phyloP scores from a whole-genome alignment of 2,329 filamentous ascomycete species.

The Trichoderma atrobrunneum region DNA sequence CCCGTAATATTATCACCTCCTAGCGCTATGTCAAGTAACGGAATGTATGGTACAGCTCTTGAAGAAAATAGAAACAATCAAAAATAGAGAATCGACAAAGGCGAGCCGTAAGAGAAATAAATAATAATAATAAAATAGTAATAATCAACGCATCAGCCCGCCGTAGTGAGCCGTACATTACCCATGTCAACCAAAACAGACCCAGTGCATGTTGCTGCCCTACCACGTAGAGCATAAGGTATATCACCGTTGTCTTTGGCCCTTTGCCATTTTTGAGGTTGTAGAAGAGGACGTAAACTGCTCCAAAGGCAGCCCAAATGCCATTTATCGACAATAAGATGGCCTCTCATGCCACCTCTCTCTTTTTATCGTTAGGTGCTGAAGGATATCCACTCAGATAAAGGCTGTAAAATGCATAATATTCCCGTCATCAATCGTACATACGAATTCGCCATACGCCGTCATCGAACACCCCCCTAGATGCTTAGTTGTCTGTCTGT shows the following conservation, averaged over 20 bases:
- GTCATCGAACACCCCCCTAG: neutral
- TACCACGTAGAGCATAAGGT: neutral
- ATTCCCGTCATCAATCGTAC: constrained; percentile 23
- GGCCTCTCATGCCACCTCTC: neutral
- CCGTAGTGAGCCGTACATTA: neutral
- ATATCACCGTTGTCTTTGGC: neutral
- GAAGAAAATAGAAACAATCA: neutral
- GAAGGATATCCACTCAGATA: neutral
- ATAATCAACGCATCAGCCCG: neutral
- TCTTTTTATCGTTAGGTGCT: neutral
- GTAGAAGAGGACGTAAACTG: neutral
- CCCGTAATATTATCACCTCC: constrained; percentile 2
- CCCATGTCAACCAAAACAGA: neutral
- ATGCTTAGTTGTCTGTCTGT: neutral
- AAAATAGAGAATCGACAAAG: neutral
- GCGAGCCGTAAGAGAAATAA: neutral
- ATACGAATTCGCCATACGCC: constrained; percentile 19
- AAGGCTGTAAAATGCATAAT: constrained; percentile 8
- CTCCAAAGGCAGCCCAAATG: neutral
- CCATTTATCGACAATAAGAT: neutral
- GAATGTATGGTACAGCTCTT: constrained; percentile 12
- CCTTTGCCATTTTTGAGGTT: neutral
- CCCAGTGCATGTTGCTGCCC: neutral
- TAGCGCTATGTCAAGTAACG: constrained; percentile 6
- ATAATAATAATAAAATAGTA: neutral